These are phyloP conservation scores for Penicillium mononematosum DNA, from an alignment of 495 filamentous ascomycete species.

Conservation along the genomic window DNA sequence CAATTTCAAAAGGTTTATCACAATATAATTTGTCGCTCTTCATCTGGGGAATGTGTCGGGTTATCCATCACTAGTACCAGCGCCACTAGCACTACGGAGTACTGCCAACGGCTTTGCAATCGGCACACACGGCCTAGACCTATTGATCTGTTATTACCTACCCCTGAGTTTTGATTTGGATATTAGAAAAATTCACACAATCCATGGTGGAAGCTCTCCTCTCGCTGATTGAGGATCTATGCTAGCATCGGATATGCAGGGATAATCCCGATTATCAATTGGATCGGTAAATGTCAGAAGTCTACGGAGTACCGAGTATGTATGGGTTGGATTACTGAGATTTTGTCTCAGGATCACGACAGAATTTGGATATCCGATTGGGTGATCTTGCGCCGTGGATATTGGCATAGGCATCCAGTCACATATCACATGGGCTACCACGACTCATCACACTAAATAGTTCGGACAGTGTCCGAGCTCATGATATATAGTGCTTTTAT, in stretches of 20 bases:
- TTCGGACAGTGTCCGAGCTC: too few relatives aligned
- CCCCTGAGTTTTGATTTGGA: not conserved
- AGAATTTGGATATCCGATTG: too few relatives aligned
- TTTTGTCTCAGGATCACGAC: too few relatives aligned
- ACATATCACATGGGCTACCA: too few relatives aligned
- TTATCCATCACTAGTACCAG: not conserved
- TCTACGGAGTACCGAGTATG: too few relatives aligned
- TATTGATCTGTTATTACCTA: not conserved
- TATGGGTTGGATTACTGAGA: too few relatives aligned
- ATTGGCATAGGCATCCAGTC: too few relatives aligned
- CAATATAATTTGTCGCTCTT: constrained; percentile 1
- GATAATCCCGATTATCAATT: not conserved
- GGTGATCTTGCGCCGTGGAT: too few relatives aligned
- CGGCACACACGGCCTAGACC: not conserved
- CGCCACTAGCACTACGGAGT: not conserved
- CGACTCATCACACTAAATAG: too few relatives aligned
- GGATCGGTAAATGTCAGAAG: too few relatives aligned
- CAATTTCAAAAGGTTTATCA: constrained; percentile 7
- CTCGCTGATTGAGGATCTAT: not conserved
- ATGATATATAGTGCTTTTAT: too few relatives aligned
- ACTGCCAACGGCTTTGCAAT: constrained; percentile 1
- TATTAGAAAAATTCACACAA: not conserved
- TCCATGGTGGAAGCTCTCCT: not conserved
- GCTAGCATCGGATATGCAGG: not conserved
- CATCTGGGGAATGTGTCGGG: not conserved